A percentile compares a stretch with the other conserved stretches of the same genome.
Conservation (phyloP, 192 early-diverging fungal species). For the Coemansia sp. region DNA sequence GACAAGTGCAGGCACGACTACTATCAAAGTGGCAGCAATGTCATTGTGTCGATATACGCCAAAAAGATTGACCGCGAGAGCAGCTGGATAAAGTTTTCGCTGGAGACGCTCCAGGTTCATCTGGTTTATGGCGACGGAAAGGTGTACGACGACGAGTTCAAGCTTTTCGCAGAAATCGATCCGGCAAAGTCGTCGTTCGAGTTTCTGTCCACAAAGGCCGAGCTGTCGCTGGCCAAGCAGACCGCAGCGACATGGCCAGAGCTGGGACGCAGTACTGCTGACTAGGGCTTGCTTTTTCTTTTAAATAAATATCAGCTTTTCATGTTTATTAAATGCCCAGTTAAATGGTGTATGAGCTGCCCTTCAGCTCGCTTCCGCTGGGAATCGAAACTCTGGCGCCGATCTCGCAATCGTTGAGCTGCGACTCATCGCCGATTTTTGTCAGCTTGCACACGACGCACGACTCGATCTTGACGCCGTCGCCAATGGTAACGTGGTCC, state of each 20-base stretch:
- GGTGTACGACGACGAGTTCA: conserved; percentile 65
- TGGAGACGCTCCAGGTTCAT: conserved; percentile 66
- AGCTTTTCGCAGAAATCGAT: conserved; percentile 73
- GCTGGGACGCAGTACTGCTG: conserved; percentile 10
- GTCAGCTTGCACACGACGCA: conserved; percentile 83
- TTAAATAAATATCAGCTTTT: too few species aligned
- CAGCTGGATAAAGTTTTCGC: conserved; percentile 70
- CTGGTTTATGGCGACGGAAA: conserved; percentile 78
- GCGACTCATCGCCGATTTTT: conserved; percentile 70
- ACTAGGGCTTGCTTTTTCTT: neutral
- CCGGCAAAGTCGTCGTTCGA: conserved; percentile 64
- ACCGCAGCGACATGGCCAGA: conserved; percentile 30
- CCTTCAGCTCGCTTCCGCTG: conserved; percentile 21
- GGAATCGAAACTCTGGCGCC: conserved; percentile 24
- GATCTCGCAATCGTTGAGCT: conserved; percentile 85
- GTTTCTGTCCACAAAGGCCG: conserved; percentile 75
- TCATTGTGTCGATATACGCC: conserved; percentile 90
- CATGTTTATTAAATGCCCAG: neutral
- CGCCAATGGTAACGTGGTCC: conserved; percentile 93
- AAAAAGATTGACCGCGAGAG: conserved; percentile 79
- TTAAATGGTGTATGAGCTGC: conserved; percentile 21
- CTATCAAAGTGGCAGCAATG: conserved; percentile 86
- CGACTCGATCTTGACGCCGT: conserved; percentile 86
- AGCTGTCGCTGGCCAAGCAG: conserved; percentile 74
- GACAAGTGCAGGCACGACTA: conserved; percentile 81